These are phyloP conservation scores for Mucor saturninus DNA, from an alignment of 371 early-diverging fungal genomes.

Conservation along the genomic window DNA sequence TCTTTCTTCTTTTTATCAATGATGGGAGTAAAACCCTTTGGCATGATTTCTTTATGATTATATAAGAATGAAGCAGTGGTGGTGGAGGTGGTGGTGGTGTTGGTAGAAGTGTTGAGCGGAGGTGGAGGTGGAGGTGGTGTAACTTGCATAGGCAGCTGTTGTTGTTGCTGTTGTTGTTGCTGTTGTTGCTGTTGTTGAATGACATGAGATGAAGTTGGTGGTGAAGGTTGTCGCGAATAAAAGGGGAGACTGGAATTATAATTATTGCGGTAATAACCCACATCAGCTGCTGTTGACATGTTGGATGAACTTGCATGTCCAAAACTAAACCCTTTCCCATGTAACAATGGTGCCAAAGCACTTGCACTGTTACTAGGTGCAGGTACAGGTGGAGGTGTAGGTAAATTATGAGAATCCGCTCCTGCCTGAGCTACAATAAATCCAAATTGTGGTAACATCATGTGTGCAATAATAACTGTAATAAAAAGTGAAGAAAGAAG, in stretches of 20 bases:
- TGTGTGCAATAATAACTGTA: background rate
- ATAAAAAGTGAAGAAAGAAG: conserved; percentile 8
- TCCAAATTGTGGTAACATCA: conserved; percentile 72
- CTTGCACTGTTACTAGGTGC: conserved; percentile 6
- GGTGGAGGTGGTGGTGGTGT: background rate
- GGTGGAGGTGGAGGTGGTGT: background rate
- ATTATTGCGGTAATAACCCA: conserved; percentile 5
- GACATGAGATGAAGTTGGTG: conserved; percentile 15
- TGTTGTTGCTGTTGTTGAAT: conserved; percentile 1
- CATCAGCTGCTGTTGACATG: conserved; percentile 2
- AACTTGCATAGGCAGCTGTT: background rate
- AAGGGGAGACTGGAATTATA: conserved; percentile 14
- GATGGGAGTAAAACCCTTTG: conserved; percentile 11
- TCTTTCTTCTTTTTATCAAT: conserved; percentile 10
- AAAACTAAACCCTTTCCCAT: conserved; percentile 11
- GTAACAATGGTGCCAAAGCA: conserved; percentile 22
- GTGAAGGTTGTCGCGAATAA: conserved; percentile 26
- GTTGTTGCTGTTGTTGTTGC: background rate
- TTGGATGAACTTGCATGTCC: conserved; percentile 4
- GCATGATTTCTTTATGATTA: conserved; percentile 11
- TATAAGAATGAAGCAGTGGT: background rate
- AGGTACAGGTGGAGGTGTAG: conserved; percentile 19
- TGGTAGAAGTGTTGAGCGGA: too few species aligned
- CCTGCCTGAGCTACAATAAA: conserved; percentile 57
- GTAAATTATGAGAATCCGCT: conserved; percentile 40